A percentile compares a stretch with the other conserved stretches of the same genome.
Evolutionary conservation across 768 basidiomycete species (phyloP).

Genomic region (Sporobolomyces pararoseus): DNA sequence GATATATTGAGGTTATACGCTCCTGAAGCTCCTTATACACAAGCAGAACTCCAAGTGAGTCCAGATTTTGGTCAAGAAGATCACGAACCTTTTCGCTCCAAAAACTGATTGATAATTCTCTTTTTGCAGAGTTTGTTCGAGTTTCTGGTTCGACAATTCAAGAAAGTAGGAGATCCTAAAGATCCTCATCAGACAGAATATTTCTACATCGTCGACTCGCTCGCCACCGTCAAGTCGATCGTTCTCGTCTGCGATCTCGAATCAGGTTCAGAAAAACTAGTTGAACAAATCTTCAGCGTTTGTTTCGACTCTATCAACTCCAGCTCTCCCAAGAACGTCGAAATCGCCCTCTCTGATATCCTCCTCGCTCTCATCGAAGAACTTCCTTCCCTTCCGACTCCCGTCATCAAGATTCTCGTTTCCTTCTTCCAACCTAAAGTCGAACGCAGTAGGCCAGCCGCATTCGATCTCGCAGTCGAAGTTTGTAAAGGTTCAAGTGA

Average conservation of each 20-base stretch:
- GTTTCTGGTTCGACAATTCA: constrained; percentile 86
- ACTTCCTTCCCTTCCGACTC: constrained; percentile 66
- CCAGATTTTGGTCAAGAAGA: background rate
- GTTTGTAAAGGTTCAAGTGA: constrained; percentile 79
- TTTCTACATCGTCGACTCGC: constrained; percentile 86
- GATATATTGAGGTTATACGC: constrained; percentile 91
- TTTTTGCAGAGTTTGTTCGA: constrained; percentile 78
- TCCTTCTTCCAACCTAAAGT: constrained; percentile 71
- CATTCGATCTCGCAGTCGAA: constrained; percentile 75
- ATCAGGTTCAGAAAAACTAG: constrained; percentile 72
- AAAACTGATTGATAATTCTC: background rate
- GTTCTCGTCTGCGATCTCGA: constrained; percentile 87
- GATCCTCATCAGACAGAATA: constrained; percentile 80
- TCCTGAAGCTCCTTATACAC: constrained; percentile 92
- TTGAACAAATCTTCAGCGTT: constrained; percentile 74
- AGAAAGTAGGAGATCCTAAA: constrained; percentile 49
- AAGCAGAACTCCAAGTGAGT: constrained; percentile 63
- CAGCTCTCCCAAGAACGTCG: constrained; percentile 71
- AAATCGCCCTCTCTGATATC: constrained; percentile 82
- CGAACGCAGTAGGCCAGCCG: constrained; percentile 46
- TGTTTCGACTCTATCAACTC: constrained; percentile 73
- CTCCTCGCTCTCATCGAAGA: constrained; percentile 87
- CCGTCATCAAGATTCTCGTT: constrained; percentile 75
- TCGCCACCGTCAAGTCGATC: constrained; percentile 90
- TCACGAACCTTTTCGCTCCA: background rate